phyloP scores from a whole-genome alignment of 139 green algal genomes.

The Desmodesmus armatus region DNA sequence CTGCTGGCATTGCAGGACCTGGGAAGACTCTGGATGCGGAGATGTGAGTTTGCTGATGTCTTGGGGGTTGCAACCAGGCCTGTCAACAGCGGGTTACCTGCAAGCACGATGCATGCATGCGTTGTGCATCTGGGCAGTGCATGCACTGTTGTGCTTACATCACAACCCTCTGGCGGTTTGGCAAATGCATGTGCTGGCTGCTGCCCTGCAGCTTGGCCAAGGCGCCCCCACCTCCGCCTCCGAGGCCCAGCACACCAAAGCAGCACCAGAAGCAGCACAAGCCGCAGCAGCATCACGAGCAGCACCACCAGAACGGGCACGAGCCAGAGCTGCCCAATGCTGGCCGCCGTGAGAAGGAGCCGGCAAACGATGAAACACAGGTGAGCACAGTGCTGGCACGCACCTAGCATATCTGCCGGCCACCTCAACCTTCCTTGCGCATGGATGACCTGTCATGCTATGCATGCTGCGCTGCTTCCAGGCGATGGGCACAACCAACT shows the following conservation, averaged over 20 bases:
- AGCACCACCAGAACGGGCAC: slow-evolving; percentile 19
- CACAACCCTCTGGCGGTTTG: too few species aligned
- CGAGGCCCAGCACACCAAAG: too few species aligned
- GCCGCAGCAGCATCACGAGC: slow-evolving; percentile 20
- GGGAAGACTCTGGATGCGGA: neutral
- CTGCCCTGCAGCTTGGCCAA: too few species aligned
- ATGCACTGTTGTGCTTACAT: too few species aligned
- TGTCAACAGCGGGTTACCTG: too few species aligned
- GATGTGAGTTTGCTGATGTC: neutral
- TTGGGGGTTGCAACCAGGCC: too few species aligned
- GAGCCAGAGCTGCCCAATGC: slow-evolving; percentile 36
- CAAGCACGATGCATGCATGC: too few species aligned
- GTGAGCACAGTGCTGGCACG: neutral
- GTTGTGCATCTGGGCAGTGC: too few species aligned
- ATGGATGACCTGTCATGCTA: neutral
- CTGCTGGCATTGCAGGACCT: neutral
- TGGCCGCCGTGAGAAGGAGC: slow-evolving; percentile 31
- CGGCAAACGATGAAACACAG: slow-evolving; percentile 28
- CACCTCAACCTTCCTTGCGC: neutral
- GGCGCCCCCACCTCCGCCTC: too few species aligned
- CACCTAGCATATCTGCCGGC: neutral
- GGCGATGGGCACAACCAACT: too few species aligned
- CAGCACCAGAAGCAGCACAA: slow-evolving; percentile 3
- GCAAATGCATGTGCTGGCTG: too few species aligned
- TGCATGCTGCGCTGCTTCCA: neutral